A percentile compares a stretch with the other conserved stretches of the same genome.
Evolutionary conservation across 2,329 filamentous ascomycete genomes (phyloP).

Genomic region (Fonsecaea erecta): DNA sequence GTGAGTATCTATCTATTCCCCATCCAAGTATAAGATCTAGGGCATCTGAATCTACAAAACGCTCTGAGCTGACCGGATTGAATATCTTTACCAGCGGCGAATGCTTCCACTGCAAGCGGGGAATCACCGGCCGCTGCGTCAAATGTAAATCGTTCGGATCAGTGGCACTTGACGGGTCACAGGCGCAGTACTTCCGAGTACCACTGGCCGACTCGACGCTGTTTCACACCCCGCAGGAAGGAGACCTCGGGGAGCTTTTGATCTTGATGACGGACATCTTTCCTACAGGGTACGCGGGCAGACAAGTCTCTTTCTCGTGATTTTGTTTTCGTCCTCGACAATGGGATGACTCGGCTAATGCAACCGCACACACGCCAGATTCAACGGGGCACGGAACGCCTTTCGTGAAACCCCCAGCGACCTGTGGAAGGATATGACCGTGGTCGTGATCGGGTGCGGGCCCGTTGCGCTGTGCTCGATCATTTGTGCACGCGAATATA

Average conservation of each 20-base stretch:
- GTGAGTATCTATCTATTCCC: neutral
- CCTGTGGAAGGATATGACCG: constrained; percentile 40
- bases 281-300: constrained; percentile 74
- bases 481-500: constrained; percentile 35
- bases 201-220: constrained; percentile 80
- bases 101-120: constrained; percentile 83
- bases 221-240: constrained; percentile 67
- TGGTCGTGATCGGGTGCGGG: constrained; percentile 85
- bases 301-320: no score
- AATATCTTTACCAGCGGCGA: constrained; percentile 60
- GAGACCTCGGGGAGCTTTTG: constrained; percentile 65
- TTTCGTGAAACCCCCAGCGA: constrained; percentile 15
- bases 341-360: neutral
- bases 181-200: constrained; percentile 80
- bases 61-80: neutral
- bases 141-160: constrained; percentile 73
- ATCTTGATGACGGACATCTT: constrained; percentile 93
- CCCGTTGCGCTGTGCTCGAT: constrained; percentile 86
- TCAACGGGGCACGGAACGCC: constrained; percentile 17
- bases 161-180: constrained; percentile 70
- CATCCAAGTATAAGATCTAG: no score
- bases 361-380: neutral
- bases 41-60: no score
- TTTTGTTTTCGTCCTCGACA: constrained; percentile 1
- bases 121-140: constrained; percentile 75